These are phyloP conservation scores for Inonotus hispidus DNA, from an alignment of 1,284 basidiomycete species.

Conservation along the genomic window DNA sequence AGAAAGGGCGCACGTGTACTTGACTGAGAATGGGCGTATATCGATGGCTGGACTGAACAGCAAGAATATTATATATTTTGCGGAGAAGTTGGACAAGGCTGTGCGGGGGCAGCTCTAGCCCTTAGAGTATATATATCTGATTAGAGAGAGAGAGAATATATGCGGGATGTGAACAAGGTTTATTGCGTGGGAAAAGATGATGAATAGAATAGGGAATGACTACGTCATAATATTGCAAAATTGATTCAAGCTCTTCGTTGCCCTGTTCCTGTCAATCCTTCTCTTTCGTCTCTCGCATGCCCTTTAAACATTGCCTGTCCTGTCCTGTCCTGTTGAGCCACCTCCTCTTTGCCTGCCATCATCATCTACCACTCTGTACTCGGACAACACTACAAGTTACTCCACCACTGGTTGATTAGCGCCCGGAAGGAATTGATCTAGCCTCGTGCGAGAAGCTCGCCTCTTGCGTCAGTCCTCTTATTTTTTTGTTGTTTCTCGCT, in stretches of 20 bases:
- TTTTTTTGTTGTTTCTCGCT: slow-evolving; percentile 2
- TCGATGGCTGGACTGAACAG: slow-evolving; percentile 82
- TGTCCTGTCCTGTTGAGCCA: no score
- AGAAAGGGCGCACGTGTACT: slow-evolving; percentile 81
- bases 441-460: slow-evolving; percentile 13
- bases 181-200: slow-evolving; percentile 4
- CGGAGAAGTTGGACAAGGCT: slow-evolving; percentile 66
- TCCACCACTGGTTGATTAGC: not conserved
- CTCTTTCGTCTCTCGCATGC: not conserved
- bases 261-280: not conserved
- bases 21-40: slow-evolving; percentile 84
- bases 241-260: not conserved
- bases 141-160: slow-evolving; percentile 15
- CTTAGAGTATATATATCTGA: not conserved
- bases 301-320: no score
- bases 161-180: slow-evolving; percentile 11
- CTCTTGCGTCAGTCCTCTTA: slow-evolving; percentile 14
- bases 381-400: not conserved
- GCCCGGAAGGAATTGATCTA: not conserved
- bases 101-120: slow-evolving; percentile 49
- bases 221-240: slow-evolving; percentile 6
- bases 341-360: no score
- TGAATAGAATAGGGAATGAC: not conserved
- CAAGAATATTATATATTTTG: slow-evolving; percentile 70
- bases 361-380: not conserved